phyloP scores from a whole-genome alignment of 2,329 filamentous ascomycete species.

The Fusarium subglutinans region DNA sequence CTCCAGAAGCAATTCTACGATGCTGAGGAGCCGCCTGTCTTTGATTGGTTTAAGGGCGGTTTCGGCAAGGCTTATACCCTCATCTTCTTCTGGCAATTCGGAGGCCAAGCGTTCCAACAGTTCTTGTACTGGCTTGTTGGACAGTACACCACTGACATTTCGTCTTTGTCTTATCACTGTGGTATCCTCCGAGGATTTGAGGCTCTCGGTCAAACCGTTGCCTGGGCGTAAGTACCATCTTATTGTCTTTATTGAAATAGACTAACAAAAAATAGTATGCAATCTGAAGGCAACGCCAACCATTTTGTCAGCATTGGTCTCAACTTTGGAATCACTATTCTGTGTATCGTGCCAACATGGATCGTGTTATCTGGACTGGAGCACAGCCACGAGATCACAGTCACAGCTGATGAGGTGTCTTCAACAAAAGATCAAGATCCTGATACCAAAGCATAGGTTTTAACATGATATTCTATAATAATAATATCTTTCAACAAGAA shows the following conservation, averaged over 20 bases:
- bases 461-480: background rate
- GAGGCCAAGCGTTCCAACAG: constrained; percentile 27
- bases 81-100: constrained; percentile 36
- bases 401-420: background rate
- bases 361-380: constrained; percentile 10
- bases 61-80: constrained; percentile 30
- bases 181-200: constrained; percentile 21
- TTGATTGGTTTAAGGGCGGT: constrained; percentile 32
- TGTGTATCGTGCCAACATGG: constrained; percentile 11
- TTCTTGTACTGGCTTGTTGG: constrained; percentile 21
- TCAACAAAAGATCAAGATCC: background rate
- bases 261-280: background rate
- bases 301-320: constrained; percentile 19
- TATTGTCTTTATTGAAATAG: no score
- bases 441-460: background rate
- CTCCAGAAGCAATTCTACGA: constrained; percentile 32
- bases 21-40: constrained; percentile 6
- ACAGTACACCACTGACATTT: constrained; percentile 8
- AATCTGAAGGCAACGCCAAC: constrained; percentile 20
- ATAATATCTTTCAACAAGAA: constrained; percentile 10
- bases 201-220: constrained; percentile 12
- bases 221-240: constrained; percentile 9
- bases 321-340: constrained; percentile 11
- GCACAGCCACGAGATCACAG: constrained; percentile 14
- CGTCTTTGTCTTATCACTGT: constrained; percentile 11